A percentile compares a stretch with the other conserved stretches of the same genome.
Conservation (phyloP, 2,329 filamentous ascomycete genomes). For the Nemania sp. region DNA sequence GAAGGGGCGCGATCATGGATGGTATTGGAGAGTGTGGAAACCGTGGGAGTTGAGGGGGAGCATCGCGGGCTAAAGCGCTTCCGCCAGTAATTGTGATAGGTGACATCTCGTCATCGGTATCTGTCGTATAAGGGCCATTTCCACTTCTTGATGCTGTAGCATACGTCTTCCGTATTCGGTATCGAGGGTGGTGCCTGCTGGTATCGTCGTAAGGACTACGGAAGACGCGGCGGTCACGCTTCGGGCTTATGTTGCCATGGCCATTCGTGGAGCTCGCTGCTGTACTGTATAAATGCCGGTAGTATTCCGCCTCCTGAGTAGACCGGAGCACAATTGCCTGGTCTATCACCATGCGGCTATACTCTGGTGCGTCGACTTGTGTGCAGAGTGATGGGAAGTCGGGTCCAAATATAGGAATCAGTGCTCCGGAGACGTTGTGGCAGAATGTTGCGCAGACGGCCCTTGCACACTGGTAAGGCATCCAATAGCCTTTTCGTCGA, state of each 20-base stretch:
- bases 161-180: conserved; percentile 41
- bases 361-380: conserved; percentile 64
- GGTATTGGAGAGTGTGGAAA: conserved; percentile 34
- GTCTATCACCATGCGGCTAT: conserved; percentile 69
- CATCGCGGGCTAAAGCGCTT: conserved; percentile 26
- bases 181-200: conserved; percentile 27
- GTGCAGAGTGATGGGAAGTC: conserved; percentile 77
- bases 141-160: conserved; percentile 27
- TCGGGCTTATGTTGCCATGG: conserved; percentile 28
- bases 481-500: conserved; percentile 81
- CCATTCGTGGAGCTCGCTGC: conserved; percentile 24
- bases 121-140: conserved; percentile 48
- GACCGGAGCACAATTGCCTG: conserved; percentile 58
- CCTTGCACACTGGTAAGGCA: conserved; percentile 85
- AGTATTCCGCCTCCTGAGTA: conserved; percentile 53
- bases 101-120: conserved; percentile 47
- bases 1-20: conserved; percentile 23
- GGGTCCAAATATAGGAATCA: conserved; percentile 89
- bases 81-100: conserved; percentile 33
- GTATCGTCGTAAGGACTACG: conserved; percentile 35
- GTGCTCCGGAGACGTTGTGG: conserved; percentile 76
- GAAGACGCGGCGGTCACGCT: conserved; percentile 37
- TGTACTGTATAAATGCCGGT: conserved; percentile 44
- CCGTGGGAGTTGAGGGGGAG: conserved; percentile 13
- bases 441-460: conserved; percentile 92